These are phyloP conservation scores for Aspergillus biplanus DNA, from an alignment of 495 filamentous ascomycete genomes.

Conservation along the genomic window DNA sequence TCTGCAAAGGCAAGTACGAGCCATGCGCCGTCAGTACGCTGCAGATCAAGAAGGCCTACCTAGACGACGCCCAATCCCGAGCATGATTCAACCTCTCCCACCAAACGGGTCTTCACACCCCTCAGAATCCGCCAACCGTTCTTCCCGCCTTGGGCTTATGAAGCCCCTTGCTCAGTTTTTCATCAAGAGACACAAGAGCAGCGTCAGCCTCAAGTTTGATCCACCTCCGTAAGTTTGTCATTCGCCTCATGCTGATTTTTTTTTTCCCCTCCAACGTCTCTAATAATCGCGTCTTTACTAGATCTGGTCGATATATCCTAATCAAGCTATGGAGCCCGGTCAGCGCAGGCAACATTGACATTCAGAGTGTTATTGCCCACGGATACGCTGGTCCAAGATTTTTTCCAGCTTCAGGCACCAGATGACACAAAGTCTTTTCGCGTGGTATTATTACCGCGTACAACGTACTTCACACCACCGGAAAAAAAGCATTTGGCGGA, in stretches of 20 bases:
- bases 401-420: conserved; percentile 56
- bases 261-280: not conserved
- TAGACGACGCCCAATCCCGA: conserved; percentile 32
- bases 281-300: conserved; percentile 28
- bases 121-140: conserved; percentile 2
- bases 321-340: conserved; percentile 85
- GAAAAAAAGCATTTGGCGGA: no score
- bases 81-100: conserved; percentile 33
- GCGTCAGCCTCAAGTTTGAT: conserved; percentile 85
- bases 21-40: conserved; percentile 30
- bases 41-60: conserved; percentile 23
- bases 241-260: not conserved
- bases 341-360: conserved; percentile 73
- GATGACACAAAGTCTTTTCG: conserved; percentile 11
- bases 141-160: conserved; percentile 55
- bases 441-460: no score
- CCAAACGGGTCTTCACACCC: conserved; percentile 15
- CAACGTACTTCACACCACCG: no score
- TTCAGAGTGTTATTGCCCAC: conserved; percentile 76
- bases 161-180: conserved; percentile 77
- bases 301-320: conserved; percentile 73
- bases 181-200: conserved; percentile 78
- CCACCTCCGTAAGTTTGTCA: conserved; percentile 70
- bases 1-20: conserved; percentile 29
- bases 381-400: conserved; percentile 84